phyloP scores from a whole-genome alignment of 805 yeast species.

The Naumovozyma castellii region DNA sequence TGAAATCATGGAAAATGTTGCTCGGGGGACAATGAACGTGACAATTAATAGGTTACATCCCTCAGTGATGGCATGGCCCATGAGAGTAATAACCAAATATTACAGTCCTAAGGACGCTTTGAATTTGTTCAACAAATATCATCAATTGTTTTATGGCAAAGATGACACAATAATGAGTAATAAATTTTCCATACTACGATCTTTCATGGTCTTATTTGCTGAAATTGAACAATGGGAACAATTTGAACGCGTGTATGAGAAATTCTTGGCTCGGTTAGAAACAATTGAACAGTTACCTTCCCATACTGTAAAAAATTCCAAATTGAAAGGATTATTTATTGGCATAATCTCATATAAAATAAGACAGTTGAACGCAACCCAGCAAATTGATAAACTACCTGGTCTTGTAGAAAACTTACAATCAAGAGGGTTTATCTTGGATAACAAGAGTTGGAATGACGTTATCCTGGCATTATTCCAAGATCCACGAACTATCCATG shows the following conservation, averaged over 20 bases:
- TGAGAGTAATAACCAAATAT: constrained; percentile 24
- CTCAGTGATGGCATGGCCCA: constrained; percentile 30
- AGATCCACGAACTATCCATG: constrained; percentile 22
- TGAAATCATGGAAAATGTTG: constrained; percentile 23
- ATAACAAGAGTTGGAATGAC: constrained; percentile 28
- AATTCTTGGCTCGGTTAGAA: constrained; percentile 13
- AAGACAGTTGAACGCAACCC: constrained; percentile 11
- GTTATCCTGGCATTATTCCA: constrained; percentile 21
- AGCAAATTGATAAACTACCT: constrained; percentile 15
- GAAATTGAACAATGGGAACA: constrained; percentile 29
- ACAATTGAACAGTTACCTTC: constrained; percentile 15
- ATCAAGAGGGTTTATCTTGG: constrained; percentile 22
- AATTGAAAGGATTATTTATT: constrained; percentile 10
- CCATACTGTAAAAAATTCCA: constrained; percentile 15
- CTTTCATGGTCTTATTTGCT: constrained; percentile 25
- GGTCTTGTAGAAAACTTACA: constrained; percentile 13
- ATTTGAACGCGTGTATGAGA: constrained; percentile 17
- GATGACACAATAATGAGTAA: constrained; percentile 18
- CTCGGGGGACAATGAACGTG: constrained; percentile 14
- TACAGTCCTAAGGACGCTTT: constrained; percentile 28
- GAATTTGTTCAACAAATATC: constrained; percentile 27
- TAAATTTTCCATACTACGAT: constrained; percentile 25
- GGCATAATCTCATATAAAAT: constrained; percentile 22
- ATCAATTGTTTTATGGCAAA: constrained; percentile 20
- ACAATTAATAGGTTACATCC: constrained; percentile 26